Conservation (phyloP, 768 basidiomycete species). For the Boletus insuetus region DNA sequence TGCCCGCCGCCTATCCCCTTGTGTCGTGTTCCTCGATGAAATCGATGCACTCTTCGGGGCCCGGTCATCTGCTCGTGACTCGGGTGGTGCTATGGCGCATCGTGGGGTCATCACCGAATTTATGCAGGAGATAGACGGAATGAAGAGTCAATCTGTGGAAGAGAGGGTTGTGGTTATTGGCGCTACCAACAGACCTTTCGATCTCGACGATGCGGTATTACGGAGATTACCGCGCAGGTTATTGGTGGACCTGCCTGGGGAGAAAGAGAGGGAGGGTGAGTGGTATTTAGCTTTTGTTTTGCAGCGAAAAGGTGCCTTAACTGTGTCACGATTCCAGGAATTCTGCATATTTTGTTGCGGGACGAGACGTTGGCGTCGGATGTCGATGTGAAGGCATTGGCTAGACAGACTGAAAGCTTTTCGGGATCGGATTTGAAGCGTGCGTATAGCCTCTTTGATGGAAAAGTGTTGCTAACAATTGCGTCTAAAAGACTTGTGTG, state of each 20-base stretch:
- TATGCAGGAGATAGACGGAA: conserved; percentile 96
- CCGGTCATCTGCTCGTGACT: conserved; percentile 71
- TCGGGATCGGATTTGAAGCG: conserved; percentile 96
- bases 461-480: conserved; percentile 4
- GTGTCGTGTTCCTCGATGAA: conserved; percentile 93
- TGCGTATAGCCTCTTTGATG: conserved; percentile 37
- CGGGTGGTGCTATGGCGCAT: conserved; percentile 79
- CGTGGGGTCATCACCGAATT: conserved; percentile 88
- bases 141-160: conserved; percentile 62
- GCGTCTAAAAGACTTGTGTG: conserved; percentile 70
- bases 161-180: conserved; percentile 88
- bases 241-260: conserved; percentile 85
- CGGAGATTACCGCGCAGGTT: conserved; percentile 84
- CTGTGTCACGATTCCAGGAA: conserved; percentile 48
- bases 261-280: conserved; percentile 80
- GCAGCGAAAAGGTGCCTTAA: conserved; percentile 1
- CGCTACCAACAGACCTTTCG: conserved; percentile 90
- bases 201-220: conserved; percentile 88
- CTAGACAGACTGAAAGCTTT: conserved; percentile 77
- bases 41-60: conserved; percentile 92
- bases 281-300: not conserved
- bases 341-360: conserved; percentile 82
- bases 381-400: conserved; percentile 57
- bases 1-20: conserved; percentile 82
- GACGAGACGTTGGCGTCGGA: conserved; percentile 71